A percentile compares a stretch with the other conserved stretches of the same genome.
phyloP scores from a whole-genome alignment of 2,329 filamentous ascomycete genomes.

The Diaporthe sp. region DNA sequence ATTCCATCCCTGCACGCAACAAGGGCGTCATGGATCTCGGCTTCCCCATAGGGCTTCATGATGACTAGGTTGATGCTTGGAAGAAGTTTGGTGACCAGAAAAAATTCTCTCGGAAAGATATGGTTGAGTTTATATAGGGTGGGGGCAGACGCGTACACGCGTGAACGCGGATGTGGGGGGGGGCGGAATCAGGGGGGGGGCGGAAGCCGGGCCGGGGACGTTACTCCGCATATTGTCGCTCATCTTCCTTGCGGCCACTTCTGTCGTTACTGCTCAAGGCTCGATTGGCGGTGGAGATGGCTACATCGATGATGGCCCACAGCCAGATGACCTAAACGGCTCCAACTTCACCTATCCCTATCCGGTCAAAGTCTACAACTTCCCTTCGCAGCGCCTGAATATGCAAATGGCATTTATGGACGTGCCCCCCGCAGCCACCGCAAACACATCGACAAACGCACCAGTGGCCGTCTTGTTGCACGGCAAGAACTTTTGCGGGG shows the following conservation, averaged over 20 bases:
- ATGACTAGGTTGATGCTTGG: too few relatives aligned
- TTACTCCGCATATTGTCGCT: background rate
- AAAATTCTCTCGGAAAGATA: too few relatives aligned
- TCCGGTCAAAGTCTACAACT: conserved; percentile 58
- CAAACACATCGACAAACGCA: conserved; percentile 33
- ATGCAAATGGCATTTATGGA: conserved; percentile 69
- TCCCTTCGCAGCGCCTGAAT: conserved; percentile 58
- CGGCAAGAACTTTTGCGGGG: conserved; percentile 66
- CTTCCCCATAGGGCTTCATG: too few relatives aligned
- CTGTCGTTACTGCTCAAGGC: conserved; percentile 8
- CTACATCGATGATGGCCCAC: conserved; percentile 48
- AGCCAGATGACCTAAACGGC: conserved; percentile 56
- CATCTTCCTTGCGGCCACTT: conserved; percentile 5
- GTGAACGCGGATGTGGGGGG: too few relatives aligned
- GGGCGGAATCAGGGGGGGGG: too few relatives aligned
- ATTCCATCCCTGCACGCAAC: too few relatives aligned
- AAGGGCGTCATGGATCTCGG: too few relatives aligned
- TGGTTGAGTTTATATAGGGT: too few relatives aligned
- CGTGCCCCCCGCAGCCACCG: conserved; percentile 50
- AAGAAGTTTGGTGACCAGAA: too few relatives aligned
- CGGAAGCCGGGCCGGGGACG: too few relatives aligned
- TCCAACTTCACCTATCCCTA: conserved; percentile 65
- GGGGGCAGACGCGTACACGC: too few relatives aligned
- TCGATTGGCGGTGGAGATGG: conserved; percentile 19
- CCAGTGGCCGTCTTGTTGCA: conserved; percentile 60